Evolutionary conservation across 83 land plant species (phyloP).

Genomic region (Picea abies): DNA sequence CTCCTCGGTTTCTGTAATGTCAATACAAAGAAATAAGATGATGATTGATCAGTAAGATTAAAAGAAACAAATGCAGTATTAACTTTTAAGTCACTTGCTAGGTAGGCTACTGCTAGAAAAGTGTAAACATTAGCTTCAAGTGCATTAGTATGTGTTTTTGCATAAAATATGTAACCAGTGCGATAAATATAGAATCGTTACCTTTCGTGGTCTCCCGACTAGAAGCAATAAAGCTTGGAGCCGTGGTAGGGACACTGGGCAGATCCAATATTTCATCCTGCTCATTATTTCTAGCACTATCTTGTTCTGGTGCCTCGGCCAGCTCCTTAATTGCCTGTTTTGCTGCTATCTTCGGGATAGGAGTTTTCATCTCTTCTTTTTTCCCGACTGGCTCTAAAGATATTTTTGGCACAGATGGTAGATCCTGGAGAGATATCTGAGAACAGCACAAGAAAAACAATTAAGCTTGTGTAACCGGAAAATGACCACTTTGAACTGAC

Average conservation of each 20-base stretch:
- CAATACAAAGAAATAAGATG: background rate
- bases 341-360: conserved; percentile 1
- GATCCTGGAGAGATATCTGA: conserved; percentile 3
- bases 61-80: background rate
- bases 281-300: background rate
- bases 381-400: background rate
- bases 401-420: conserved; percentile 1
- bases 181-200: background rate
- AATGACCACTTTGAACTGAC: background rate
- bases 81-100: background rate
- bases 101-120: background rate
- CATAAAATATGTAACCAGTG: background rate
- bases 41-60: background rate
- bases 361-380: background rate
- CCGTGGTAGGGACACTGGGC: background rate
- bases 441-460: background rate
- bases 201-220: background rate
- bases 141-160: background rate
- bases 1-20: background rate
- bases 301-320: background rate
- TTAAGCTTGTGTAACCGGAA: background rate
- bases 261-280: conserved; percentile 10
- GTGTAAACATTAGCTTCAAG: background rate
- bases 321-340: background rate
- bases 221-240: background rate